Base-by-base conservation (phyloP, 2,329 filamentous ascomycete genomes). In the Neonectria ditissima region DNA sequence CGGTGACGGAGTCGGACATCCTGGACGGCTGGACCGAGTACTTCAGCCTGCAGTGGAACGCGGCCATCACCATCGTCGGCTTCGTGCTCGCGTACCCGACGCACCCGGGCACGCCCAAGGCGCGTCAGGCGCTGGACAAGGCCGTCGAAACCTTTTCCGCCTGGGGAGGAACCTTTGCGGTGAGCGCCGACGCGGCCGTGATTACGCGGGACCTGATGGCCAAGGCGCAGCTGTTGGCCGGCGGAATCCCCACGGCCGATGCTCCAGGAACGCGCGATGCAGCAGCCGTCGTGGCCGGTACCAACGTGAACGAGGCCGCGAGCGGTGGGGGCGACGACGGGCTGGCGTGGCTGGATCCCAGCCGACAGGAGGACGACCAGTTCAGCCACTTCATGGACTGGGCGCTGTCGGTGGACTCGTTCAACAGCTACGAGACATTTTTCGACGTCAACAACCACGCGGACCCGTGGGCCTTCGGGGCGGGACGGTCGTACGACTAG, bases 141-240 rank as follows among this genome's bases (percentile, higher is more conserved):
- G 65, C 81, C 74, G 45, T 83, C 69, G 51, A 77, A 70, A 65
- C 75, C 2, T 72, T 81, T 71, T 67, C 80, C 59, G 53, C 75
- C 62, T 70, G 79, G 70, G 66, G 76, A 18, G 54, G 44, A 14
- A 77, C 75, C 66, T 87, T 83, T 58, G 82, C 70, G n/a, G 79
- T 80, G 54, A 77, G 77, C 47, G 76, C 77, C 1, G 64, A 76
- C 11, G 78, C 79, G 2, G 79, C 78, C 16, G 75, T 73, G 1
- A 65, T 80, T 81, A 85, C 54, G 71, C 59, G 72, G 9, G 69
- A 71, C 11, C 58, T 75, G 5, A 50, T 70, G 6, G 55, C 45
- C 60, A 73, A 73, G 56, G 66, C 67, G 0, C 68, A 74, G 45
- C 37, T 56, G 7, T 60, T 74, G 11, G 65, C 63, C 5, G 41